Evolutionary conservation across 768 basidiomycete genomes (phyloP).

Genomic region (Gymnopilus junonius): DNA sequence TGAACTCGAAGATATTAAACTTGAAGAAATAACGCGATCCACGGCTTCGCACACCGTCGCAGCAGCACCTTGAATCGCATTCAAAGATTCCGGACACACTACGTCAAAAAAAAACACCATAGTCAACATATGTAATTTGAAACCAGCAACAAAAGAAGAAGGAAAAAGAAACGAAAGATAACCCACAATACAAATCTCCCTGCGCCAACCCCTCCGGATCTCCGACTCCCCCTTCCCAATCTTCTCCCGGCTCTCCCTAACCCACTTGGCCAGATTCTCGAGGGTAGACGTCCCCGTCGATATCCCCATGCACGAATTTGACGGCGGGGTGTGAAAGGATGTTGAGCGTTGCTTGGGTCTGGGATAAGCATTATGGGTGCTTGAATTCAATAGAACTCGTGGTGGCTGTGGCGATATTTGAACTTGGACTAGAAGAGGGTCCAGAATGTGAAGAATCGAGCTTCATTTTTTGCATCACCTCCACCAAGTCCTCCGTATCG

Average conservation of each 20-base stretch:
- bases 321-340: constrained; percentile 65
- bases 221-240: constrained; percentile 69
- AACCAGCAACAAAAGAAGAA: no score
- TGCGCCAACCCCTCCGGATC: constrained; percentile 76
- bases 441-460: no score
- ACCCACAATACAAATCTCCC: constrained; percentile 82
- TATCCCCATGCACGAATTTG: constrained; percentile 75
- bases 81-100: constrained; percentile 82
- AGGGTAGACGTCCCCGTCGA: constrained; percentile 71
- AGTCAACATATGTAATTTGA: no score
- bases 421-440: neutral
- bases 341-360: constrained; percentile 58
- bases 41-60: constrained; percentile 90
- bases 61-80: constrained; percentile 80
- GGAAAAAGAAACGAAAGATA: neutral
- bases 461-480: constrained; percentile 31
- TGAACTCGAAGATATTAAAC: no score
- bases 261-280: constrained; percentile 64
- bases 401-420: no score
- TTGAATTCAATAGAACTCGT: constrained; percentile 8
- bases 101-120: no score
- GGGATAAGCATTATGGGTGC: constrained; percentile 52
- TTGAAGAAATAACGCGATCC: constrained; percentile 56
- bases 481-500: constrained; percentile 28
- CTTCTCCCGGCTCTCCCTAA: constrained; percentile 60